A percentile compares a stretch with the other conserved stretches of the same genome.
phyloP scores from a whole-genome alignment of 164 flowering plant genomes.

The Cinnamomum chago region DNA sequence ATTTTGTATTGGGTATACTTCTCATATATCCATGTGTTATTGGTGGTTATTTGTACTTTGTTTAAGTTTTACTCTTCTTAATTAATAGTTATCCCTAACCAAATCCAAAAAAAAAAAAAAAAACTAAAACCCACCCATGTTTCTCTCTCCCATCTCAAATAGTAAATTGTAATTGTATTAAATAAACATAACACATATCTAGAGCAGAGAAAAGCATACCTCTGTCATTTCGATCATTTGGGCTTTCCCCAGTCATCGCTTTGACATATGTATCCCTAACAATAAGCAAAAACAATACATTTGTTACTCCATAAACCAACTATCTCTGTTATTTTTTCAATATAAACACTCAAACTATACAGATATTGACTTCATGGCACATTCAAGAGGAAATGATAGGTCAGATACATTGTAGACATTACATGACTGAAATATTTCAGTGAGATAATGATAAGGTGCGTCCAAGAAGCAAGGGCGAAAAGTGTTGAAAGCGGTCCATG shows the following conservation, averaged over 20 bases:
- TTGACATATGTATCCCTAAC: slow-evolving; percentile 84
- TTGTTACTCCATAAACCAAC: not conserved
- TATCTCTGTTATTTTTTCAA: not conserved
- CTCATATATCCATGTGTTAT: too few relatives aligned
- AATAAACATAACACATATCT: not conserved
- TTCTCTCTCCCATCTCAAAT: not conserved
- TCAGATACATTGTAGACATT: too few relatives aligned
- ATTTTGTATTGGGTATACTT: too few relatives aligned
- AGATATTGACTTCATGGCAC: not conserved
- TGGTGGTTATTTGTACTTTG: too few relatives aligned
- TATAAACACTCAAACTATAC: not conserved
- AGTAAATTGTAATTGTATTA: not conserved
- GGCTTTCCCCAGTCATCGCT: slow-evolving; percentile 76
- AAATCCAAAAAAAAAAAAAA: too few relatives aligned
- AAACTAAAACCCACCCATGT: not conserved
- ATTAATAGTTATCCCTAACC: too few relatives aligned
- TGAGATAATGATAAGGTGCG: too few relatives aligned
- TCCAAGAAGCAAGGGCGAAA: too few relatives aligned
- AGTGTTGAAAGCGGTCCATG: too few relatives aligned
- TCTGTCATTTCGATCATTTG: slow-evolving; percentile 98
- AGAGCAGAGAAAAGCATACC: slow-evolving; percentile 37
- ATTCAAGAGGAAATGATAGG: not conserved
- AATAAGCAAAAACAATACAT: not conserved
- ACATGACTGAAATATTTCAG: too few relatives aligned
- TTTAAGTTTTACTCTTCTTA: too few relatives aligned